These are phyloP conservation scores for Rhododendron simsii DNA, from an alignment of 148 eudicot species.

Conservation along the genomic window DNA sequence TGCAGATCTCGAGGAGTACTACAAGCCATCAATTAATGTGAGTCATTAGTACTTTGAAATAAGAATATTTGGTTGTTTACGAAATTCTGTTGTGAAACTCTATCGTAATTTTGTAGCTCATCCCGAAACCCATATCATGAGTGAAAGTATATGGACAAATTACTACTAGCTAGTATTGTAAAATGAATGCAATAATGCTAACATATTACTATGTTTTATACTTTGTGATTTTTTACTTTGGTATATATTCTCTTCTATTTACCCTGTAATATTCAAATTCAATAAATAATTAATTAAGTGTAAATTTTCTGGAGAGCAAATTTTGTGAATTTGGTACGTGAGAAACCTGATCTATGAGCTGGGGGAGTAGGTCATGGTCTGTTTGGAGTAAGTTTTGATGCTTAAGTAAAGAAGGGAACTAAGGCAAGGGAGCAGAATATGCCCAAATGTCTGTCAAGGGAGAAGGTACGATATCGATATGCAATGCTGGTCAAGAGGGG, in stretches of 20 bases:
- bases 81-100: not conserved
- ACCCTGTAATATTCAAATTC: not conserved
- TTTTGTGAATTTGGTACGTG: not conserved
- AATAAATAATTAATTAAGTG: too few relatives aligned
- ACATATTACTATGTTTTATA: not conserved
- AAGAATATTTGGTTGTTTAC: not conserved
- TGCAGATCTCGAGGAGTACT: not conserved
- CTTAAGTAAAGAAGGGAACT: too few relatives aligned
- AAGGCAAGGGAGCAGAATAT: too few relatives aligned
- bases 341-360: not conserved
- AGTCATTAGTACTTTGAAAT: not conserved
- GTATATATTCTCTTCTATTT: not conserved
- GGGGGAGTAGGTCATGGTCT: slow-evolving; percentile 16
- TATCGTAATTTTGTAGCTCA: not conserved
- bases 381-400: not conserved
- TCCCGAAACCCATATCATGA: not conserved
- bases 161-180: not conserved
- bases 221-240: not conserved
- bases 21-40: not conserved
- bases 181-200: not conserved
- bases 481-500: too few relatives aligned
- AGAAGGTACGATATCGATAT: too few relatives aligned
- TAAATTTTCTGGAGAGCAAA: too few relatives aligned
- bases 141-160: not conserved
- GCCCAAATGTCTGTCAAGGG: too few relatives aligned